Conservation (phyloP, 2,329 filamentous ascomycete genomes). For the Aspergillus persii region DNA sequence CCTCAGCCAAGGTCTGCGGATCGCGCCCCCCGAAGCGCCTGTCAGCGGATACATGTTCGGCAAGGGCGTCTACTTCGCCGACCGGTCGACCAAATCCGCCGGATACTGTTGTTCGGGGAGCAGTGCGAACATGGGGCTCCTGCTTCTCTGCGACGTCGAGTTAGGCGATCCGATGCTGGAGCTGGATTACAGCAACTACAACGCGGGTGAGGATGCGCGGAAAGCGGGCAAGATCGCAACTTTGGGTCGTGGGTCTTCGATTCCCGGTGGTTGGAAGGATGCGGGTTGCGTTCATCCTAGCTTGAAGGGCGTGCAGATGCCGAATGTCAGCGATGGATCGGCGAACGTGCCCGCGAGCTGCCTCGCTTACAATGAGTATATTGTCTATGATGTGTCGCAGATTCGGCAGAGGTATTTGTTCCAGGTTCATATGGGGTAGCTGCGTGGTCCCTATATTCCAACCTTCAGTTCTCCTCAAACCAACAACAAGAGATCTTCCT, state of each 20-base stretch:
- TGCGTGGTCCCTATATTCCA: no score
- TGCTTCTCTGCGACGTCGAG: constrained; percentile 82
- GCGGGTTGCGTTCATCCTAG: constrained; percentile 63
- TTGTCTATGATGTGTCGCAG: constrained; percentile 50
- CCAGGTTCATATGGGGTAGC: constrained; percentile 38
- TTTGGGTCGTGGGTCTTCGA: constrained; percentile 64
- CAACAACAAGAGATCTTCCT: no score
- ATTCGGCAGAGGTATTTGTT: constrained; percentile 47
- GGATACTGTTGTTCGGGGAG: constrained; percentile 66
- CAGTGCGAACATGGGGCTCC: constrained; percentile 68
- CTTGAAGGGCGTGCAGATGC: constrained; percentile 67
- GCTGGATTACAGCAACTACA: constrained; percentile 57
- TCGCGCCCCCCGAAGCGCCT: constrained; percentile 75
- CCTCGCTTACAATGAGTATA: constrained; percentile 47
- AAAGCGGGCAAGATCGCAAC: constrained; percentile 63
- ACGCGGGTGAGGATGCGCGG: constrained; percentile 64
- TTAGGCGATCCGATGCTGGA: constrained; percentile 72
- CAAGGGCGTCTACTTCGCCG: constrained; percentile 84
- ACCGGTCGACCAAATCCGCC: constrained; percentile 80
- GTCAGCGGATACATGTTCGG: constrained; percentile 83
- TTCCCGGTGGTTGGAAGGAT: constrained; percentile 73
- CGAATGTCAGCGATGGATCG: constrained; percentile 24
- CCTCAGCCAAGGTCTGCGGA: constrained; percentile 81
- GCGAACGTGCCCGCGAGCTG: not conserved
- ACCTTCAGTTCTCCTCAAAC: no score